Evolutionary conservation across 2,329 filamentous ascomycete genomes (phyloP), one percentile per base, ranked within the genome.

Genomic region (Pseudocercospora vitis): DNA sequence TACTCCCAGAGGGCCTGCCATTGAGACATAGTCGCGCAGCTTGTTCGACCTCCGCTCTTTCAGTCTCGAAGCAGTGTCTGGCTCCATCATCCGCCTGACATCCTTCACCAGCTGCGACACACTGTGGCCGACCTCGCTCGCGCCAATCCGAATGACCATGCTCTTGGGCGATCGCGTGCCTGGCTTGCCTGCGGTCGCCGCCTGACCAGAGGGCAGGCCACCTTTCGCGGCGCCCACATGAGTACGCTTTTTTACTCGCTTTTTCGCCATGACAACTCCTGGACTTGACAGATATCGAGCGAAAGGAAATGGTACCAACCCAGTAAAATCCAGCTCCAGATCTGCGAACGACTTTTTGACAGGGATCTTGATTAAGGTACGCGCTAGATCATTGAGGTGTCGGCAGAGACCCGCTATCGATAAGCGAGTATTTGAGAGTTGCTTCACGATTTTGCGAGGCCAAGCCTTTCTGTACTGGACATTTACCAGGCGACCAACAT

Each of bases 111-210:
- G 78, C 74, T 97, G 91, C 70, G 87, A 92, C 65, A 99, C 82
- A 71, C 88, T 95, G 55, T 89, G 84, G 53, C 94, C 94, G 48
- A 99, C 90, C 70, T 96, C 89, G 66, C 91, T 88, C 64, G 91
- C 92, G 65, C 94, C 94, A 66, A 96, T 91, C 63, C 94, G 89
- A 73, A 99, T 96, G 54, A 99, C 92, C 92, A 99, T 96, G 71
- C 88, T 95, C 80, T 96, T 96, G 28, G 94, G 94, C 48, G 85
- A 81, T 60, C 85, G 83, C 49, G 81, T 78, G 55, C 77, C 79
- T 19, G 84, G 81, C 54, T 83, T 81, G 23, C 50, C 52, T 23
- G 56, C 50, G 53, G 82, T 80, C 37, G 79, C 76, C 42, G 42
- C 42, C 59, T 81, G 56, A 39, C 80, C 69, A 51, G 66, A 78